phyloP scores from a whole-genome alignment of 2,329 filamentous ascomycete genomes.

The Aquanectria penicillioides region DNA sequence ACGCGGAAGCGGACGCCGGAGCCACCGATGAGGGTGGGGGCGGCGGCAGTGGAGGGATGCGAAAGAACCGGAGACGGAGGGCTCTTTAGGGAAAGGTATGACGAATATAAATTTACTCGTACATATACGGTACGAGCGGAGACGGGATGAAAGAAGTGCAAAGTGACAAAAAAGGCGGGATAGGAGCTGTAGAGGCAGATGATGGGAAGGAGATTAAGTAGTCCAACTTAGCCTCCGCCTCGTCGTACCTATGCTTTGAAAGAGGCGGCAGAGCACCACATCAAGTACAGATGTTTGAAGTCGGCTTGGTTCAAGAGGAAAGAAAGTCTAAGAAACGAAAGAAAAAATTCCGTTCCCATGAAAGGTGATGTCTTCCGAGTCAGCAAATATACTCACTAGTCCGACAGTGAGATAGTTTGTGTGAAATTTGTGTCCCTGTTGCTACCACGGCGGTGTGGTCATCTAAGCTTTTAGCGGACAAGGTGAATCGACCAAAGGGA shows the following conservation, averaged over 20 bases:
- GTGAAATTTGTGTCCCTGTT: no score
- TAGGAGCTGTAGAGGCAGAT: background rate
- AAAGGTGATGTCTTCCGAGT: no score
- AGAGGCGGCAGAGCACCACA: conserved; percentile 2
- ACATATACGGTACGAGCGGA: no score
- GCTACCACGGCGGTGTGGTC: no score
- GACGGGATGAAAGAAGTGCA: background rate
- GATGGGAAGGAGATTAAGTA: conserved; percentile 11
- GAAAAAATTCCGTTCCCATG: no score
- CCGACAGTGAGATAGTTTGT: no score
- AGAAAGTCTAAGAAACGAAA: no score
- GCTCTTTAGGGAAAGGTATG: no score
- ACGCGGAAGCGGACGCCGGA: background rate
- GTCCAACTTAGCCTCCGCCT: no score
- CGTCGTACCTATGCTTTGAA: conserved; percentile 19
- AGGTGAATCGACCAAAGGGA: background rate
- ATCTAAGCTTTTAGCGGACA: background rate
- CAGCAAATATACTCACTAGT: no score
- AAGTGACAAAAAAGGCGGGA: background rate
- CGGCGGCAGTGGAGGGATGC: background rate
- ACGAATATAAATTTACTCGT: no score
- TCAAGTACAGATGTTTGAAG: background rate
- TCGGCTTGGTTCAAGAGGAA: no score
- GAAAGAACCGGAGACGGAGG: background rate
- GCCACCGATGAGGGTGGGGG: background rate